Base-by-base conservation (phyloP, 2,329 filamentous ascomycete species). In the Fusarium verrucosum region DNA sequence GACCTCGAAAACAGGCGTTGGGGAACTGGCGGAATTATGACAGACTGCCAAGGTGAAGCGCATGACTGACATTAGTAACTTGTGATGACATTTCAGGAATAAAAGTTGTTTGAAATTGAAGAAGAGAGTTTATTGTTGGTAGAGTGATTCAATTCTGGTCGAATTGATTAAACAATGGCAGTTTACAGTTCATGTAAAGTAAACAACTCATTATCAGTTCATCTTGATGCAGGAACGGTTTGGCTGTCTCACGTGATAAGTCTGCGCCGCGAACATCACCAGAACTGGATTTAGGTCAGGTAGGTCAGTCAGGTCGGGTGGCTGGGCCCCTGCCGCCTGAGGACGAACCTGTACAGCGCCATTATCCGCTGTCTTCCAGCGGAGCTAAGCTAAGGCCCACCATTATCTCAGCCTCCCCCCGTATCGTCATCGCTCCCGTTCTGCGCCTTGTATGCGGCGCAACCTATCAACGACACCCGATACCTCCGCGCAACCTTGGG, bases 401-500 rank as follows among this genome's bases (percentile, higher is more conserved):
- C 59, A 68, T 72, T 65, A 69, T 70, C 71, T 73, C 70, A 73
- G 70, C 71, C 71, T 71, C 68, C 66, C 64, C 68, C 69, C 66
- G 66, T 66, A 72, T 72, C 70, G 68, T 73, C 71, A 71, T 71
- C 67, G 69, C 61, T 59, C 25, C 25, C 43, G 43, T 58, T 58
- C 70, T 60, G 67, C 69, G 65, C 65, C 62, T 70, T 65, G 63
- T 62, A 62, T 65, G 64, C 61, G 68, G 67, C 69, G 68, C 65
- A 69, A 69, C 63, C 53, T 64, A 58, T 62, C 50, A 47, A 70
- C 67, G 50, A 72, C 66, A 58, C 58, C 46, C 49, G 58, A 58
- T 43, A 50, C 52, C 59, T 65, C 52, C 49, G 50, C 58, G 51
- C 58, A 40, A 50, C 49, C 36, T 50, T 50, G 57, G 38, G 47